Base-by-base conservation (phyloP, 1,284 basidiomycete species). In the Marasmius fiardii region DNA sequence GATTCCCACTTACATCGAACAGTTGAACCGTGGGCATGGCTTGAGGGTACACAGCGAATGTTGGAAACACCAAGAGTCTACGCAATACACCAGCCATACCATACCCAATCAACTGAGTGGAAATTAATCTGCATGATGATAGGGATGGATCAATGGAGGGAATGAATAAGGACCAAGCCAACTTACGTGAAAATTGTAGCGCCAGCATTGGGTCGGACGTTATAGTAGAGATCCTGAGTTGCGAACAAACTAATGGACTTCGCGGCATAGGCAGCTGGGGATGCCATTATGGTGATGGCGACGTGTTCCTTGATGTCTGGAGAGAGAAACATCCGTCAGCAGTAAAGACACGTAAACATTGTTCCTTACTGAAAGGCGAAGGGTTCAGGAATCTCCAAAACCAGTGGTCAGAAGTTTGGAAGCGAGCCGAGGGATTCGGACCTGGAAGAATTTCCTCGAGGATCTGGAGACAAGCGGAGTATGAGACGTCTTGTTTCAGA, bases 301-400 rank as follows among this genome's bases (percentile, higher is more conserved):
- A 81, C 79, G 64, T 85, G 81, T 63, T 86, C 83, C 69, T 81
- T 81, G 64, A 82, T 71, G 64, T 83, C 78, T 79, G 43, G 53
- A 35, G 21, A 18, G 41, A 26, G 12, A 44, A 20, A 47, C 7
- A 10, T n/a, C 11, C 33, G 11, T 8, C 8, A 1, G 28, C 4
- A 41, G 28, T 28, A n/a, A 24, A 20, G 39, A 37, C 41, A 39
- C 16, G 20, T 21, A 26, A 14, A 67, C 73, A 37, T 58, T 4
- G 28, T 4, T 31, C 10, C 28, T 31, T 10, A 81, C 79, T 83
- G 69, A 82, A 83, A 8, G 76, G 74, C 0, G 80, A 80, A 16
- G 77, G 80, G 64, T 82, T 82, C 63, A 82, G 20, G 48, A 55
- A 57, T 56, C 79, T 72, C 81, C 74, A 85, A 63, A 76, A 83